Evolutionary conservation across 1,284 basidiomycete species (phyloP).

Genomic region (Papiliotrema flavescens): DNA sequence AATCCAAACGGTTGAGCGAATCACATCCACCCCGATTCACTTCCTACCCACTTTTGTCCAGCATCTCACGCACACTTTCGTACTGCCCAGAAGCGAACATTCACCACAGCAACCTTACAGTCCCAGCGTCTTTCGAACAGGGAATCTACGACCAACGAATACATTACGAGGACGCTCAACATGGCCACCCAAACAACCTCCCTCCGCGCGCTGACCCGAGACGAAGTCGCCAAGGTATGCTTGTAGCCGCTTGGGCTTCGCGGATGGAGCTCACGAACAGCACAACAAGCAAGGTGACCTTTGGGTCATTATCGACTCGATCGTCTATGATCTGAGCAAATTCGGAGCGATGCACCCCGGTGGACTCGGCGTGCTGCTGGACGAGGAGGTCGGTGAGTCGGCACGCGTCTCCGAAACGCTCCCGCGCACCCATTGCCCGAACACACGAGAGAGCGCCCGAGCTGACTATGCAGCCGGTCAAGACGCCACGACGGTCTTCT

Average conservation of each 20-base stretch:
- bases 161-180: too few relatives aligned
- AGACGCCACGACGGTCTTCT: constrained; percentile 83
- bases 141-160: too few relatives aligned
- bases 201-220: constrained; percentile 44
- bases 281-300: constrained; percentile 73
- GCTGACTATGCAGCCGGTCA: constrained; percentile 57
- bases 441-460: neutral
- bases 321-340: constrained; percentile 74
- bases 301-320: constrained; percentile 78
- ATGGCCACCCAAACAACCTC: constrained; percentile 17
- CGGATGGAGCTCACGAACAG: constrained; percentile 44
- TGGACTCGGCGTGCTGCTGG: constrained; percentile 67
- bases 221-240: constrained; percentile 51
- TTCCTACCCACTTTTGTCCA: neutral
- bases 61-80: neutral
- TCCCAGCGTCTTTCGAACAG: too few relatives aligned
- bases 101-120: too few relatives aligned
- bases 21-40: neutral
- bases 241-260: neutral
- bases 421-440: constrained; percentile 2
- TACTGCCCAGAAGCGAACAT: too few relatives aligned
- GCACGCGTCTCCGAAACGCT: neutral
- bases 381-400: constrained; percentile 65
- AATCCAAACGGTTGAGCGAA: neutral
- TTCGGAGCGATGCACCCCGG: constrained; percentile 80